Base-by-base conservation (phyloP, 2,329 filamentous ascomycete species). In the Cadophora luteo-olivacea region DNA sequence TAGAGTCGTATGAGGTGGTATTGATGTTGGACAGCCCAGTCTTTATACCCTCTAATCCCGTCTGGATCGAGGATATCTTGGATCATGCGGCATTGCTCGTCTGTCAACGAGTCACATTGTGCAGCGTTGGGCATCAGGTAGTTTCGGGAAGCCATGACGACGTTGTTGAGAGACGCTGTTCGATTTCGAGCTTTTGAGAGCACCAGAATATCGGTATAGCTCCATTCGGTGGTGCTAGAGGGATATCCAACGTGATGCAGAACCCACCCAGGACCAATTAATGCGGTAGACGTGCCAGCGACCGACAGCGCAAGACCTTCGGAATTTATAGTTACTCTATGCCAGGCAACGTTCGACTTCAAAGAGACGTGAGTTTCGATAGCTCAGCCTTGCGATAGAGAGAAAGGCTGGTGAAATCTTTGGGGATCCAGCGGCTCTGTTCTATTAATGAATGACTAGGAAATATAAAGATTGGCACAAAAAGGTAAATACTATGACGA, bases 1-100 rank as follows among this genome's bases (percentile, higher is more conserved):
- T 75, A 75, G 25, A 73, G 70, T 11, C 74, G 70, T 11, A 75
- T 69, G n/a, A 75, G 69, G 48, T 75, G 70, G 12, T 66, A 57
- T 55, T 75, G 74, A 60, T 75, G 69, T 11, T 62, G 48, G 25
- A 64, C 14, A 54, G 74, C 74, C 74, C 74, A 75, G 45, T 70
- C 67, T 38, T 72, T 71, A 41, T 75, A 69, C 36, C 67, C 64
- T 49, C 74, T 66, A 1, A 61, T 54, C 12, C 71, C 69, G 4
- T 72, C 54, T 3, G 74, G 74, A 55, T 75, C 73, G 29, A 70
- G 71, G 55, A 67, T 58, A 29, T 73, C 55, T 52, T 72, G 66
- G 14, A 75, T 75, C 62, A 61, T 69, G 41, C 68, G 71, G 60
- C 74, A 75, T 71, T 74, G 72, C 12, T 68, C 71, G 51, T 73